phyloP scores from a whole-genome alignment of 345 rosid genomes.

The Ceriops decandra region DNA sequence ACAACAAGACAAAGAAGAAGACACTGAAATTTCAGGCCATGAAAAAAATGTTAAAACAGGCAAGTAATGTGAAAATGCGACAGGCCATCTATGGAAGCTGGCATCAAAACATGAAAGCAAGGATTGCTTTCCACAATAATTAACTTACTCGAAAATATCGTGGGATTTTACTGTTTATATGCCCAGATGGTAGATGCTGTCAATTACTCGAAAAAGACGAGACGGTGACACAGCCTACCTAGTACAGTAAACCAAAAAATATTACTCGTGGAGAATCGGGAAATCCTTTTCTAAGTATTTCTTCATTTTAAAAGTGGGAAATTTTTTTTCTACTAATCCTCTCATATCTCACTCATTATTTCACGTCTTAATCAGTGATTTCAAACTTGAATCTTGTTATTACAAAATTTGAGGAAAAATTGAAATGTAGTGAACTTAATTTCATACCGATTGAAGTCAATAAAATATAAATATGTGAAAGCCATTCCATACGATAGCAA shows the following conservation, averaged over 20 bases:
- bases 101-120: neutral
- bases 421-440: too few relatives aligned
- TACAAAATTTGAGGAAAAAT: too few relatives aligned
- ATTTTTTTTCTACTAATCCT: too few relatives aligned
- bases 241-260: neutral
- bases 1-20: slow-evolving; percentile 29
- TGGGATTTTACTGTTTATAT: neutral
- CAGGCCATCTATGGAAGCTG: neutral
- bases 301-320: too few relatives aligned
- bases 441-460: too few relatives aligned
- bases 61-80: neutral
- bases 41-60: neutral
- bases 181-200: neutral
- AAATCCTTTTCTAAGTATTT: too few relatives aligned
- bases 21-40: slow-evolving; percentile 8
- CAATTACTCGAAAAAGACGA: neutral
- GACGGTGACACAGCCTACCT: neutral
- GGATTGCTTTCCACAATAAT: neutral
- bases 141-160: neutral
- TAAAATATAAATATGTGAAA: too few relatives aligned
- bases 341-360: too few relatives aligned
- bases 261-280: neutral
- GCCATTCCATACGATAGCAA: too few relatives aligned
- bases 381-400: too few relatives aligned
- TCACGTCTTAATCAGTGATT: too few relatives aligned